These are phyloP conservation scores for Delitschia confertaspora DNA, from an alignment of 495 filamentous ascomycete species.

Conservation along the genomic window DNA sequence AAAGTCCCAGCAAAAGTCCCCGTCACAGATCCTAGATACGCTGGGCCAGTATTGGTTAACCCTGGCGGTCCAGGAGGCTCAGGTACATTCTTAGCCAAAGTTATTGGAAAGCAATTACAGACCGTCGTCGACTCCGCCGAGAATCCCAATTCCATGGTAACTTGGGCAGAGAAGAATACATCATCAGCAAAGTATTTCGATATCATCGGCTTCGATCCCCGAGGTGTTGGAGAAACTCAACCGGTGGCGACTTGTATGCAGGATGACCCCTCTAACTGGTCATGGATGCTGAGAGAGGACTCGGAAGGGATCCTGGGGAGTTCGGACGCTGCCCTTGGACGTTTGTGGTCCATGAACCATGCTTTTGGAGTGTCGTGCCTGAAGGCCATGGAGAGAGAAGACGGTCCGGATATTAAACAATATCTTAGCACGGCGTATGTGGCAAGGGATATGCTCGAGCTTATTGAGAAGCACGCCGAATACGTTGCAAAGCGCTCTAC, in stretches of 20 bases:
- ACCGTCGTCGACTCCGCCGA: conserved; percentile 34
- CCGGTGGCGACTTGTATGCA: conserved; percentile 44
- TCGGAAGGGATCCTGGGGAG: conserved; percentile 31
- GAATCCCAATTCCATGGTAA: conserved; percentile 8
- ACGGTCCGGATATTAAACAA: conserved; percentile 35
- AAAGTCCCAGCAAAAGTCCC: conserved; percentile 37
- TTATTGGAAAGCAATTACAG: conserved; percentile 25
- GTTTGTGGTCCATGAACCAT: conserved; percentile 32
- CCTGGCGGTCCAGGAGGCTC: conserved; percentile 42
- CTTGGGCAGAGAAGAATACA: conserved; percentile 1
- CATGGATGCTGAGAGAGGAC: conserved; percentile 29
- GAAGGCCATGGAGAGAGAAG: conserved; percentile 15
- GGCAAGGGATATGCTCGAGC: conserved; percentile 43
- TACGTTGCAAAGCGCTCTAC: conserved; percentile 29
- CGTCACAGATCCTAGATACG: conserved; percentile 36
- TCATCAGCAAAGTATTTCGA: conserved; percentile 42
- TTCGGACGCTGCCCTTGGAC: conserved; percentile 34
- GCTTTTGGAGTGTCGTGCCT: conserved; percentile 32
- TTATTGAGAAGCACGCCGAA: conserved; percentile 44
- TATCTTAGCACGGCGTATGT: conserved; percentile 43
- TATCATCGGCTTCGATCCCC: conserved; percentile 46
- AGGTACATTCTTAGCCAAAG: conserved; percentile 29
- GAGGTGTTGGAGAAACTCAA: conserved; percentile 33
- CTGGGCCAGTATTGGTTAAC: conserved; percentile 37
- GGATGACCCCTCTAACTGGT: conserved; percentile 19